Evolutionary conservation across 345 rosid genomes (phyloP).

Genomic region (Noccaea caerulescens): DNA sequence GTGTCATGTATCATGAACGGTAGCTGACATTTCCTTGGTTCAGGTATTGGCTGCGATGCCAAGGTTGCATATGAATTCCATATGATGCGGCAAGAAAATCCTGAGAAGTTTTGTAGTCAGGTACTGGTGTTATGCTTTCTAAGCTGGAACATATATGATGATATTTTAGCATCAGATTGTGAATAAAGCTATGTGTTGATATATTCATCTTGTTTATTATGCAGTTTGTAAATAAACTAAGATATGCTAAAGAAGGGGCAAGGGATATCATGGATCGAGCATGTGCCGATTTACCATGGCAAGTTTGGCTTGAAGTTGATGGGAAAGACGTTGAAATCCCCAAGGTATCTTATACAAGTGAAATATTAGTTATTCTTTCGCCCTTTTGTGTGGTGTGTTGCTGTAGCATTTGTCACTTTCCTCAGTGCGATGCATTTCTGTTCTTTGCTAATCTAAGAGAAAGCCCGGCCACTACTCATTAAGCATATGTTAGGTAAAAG

Average conservation of each 20-base stretch:
- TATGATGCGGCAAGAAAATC: conserved; percentile 75
- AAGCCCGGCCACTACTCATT: not conserved
- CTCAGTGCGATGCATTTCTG: conserved; percentile 13
- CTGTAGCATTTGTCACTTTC: conserved; percentile 12
- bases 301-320: conserved; percentile 88
- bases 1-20: conserved; percentile 27
- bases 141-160: conserved; percentile 11
- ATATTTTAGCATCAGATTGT: conserved; percentile 10
- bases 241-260: conserved; percentile 89
- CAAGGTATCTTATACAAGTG: conserved; percentile 47
- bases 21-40: conserved; percentile 36
- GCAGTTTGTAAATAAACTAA: conserved; percentile 85
- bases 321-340: conserved; percentile 77
- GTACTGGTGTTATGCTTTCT: conserved; percentile 42
- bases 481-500: not conserved
- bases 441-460: conserved; percentile 19
- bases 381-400: conserved; percentile 18
- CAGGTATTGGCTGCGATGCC: conserved; percentile 91
- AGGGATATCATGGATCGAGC: conserved; percentile 89
- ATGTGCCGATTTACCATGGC: conserved; percentile 86
- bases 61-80: conserved; percentile 90
- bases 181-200: conserved; percentile 9
- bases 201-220: conserved; percentile 28
- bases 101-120: conserved; percentile 81
- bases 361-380: not conserved